These are phyloP conservation scores for Eucalyptus marginata DNA, from an alignment of 345 rosid species.

Conservation along the genomic window DNA sequence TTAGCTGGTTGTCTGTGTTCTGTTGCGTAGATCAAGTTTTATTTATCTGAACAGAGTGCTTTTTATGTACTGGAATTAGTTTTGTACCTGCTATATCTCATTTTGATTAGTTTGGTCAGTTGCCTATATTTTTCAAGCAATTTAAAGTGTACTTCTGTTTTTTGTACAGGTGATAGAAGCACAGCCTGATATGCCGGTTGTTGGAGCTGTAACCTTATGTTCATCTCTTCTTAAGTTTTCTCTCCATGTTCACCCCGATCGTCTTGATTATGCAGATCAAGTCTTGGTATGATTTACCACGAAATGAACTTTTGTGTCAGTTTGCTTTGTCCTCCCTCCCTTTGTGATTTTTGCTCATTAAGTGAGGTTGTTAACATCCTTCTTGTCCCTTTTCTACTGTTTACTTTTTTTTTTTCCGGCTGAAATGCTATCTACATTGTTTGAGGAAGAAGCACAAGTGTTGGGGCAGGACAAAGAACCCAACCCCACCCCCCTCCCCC, in stretches of 20 bases:
- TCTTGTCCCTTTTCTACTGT: neutral
- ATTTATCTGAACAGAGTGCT: neutral
- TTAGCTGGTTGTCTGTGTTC: neutral
- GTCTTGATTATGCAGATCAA: constrained; percentile 99
- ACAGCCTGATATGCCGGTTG: constrained; percentile 82
- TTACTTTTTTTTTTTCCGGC: neutral
- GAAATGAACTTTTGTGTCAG: neutral
- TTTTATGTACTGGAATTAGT: neutral
- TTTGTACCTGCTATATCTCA: neutral
- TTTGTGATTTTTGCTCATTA: neutral
- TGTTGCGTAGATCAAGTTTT: neutral
- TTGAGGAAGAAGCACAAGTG: neutral
- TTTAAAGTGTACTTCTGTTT: neutral
- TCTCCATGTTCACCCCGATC: constrained; percentile 98
- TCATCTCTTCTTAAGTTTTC: constrained; percentile 97
- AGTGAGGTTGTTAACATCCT: neutral
- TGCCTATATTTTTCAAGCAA: neutral
- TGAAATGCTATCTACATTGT: neutral
- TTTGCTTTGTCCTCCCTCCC: neutral
- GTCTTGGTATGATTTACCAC: constrained; percentile 53
- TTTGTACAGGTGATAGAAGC: constrained; percentile 88
- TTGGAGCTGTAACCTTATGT: constrained; percentile 91
- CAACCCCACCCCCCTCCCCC: too few species aligned
- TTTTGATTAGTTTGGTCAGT: neutral
- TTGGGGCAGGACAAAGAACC: neutral